phyloP scores from a whole-genome alignment of 805 yeast genomes.

The Nakazawaea siamensis region DNA sequence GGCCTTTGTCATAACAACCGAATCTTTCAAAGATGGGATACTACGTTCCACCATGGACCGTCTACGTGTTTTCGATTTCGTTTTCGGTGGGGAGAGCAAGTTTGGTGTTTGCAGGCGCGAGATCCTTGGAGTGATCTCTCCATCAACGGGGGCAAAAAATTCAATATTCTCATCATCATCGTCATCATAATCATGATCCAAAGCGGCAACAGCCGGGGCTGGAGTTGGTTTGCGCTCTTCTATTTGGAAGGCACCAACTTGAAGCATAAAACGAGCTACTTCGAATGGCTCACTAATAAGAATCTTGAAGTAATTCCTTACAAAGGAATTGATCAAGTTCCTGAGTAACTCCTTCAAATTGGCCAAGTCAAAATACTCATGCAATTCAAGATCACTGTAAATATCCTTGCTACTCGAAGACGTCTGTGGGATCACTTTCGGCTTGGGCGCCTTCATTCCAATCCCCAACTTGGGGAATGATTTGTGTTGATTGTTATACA shows the following conservation, averaged over 20 bases:
- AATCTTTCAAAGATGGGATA: conserved; percentile 8
- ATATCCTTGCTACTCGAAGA: conserved; percentile 25
- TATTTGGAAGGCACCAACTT: conserved; percentile 59
- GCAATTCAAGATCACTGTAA: conserved; percentile 52
- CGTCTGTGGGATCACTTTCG: conserved; percentile 5
- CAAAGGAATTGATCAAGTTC: conserved; percentile 51
- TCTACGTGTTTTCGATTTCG: conserved; percentile 12
- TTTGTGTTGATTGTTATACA: conserved; percentile 9
- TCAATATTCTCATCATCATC: conserved; percentile 28
- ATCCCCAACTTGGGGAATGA: conserved; percentile 4
- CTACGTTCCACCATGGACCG: conserved; percentile 22
- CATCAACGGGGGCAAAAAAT: conserved; percentile 26
- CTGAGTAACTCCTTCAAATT: conserved; percentile 49
- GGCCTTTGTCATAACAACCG: too few relatives aligned
- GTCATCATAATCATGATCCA: conserved; percentile 11
- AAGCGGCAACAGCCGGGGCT: background rate
- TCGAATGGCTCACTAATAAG: conserved; percentile 85
- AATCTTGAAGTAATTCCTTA: conserved; percentile 61
- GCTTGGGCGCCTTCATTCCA: background rate
- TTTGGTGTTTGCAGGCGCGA: too few relatives aligned
- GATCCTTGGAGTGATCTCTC: too few relatives aligned
- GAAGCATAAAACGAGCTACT: conserved; percentile 67
- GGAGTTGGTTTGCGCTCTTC: background rate
- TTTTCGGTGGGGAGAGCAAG: conserved; percentile 8
- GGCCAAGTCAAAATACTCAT: conserved; percentile 53